phyloP scores from a whole-genome alignment of 164 flowering plant species.

The Dillenia turbinata region DNA sequence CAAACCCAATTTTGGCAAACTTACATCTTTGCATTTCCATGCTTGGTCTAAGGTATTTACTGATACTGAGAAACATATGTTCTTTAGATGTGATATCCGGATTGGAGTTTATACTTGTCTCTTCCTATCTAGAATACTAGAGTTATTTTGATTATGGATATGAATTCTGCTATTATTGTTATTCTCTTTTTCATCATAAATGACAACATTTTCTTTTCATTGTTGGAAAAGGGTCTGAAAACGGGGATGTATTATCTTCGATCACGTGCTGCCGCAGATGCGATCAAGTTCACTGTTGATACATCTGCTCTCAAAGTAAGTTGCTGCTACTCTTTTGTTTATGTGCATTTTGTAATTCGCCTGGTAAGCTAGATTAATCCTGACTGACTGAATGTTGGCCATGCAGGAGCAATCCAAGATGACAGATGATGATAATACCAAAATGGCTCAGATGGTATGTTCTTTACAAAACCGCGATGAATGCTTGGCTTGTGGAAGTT shows the following conservation, averaged over 20 bases:
- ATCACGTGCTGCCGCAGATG: slow-evolving; percentile 95
- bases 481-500: slow-evolving; percentile 96
- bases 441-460: slow-evolving; percentile 87
- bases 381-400: not conserved
- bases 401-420: slow-evolving; percentile 35
- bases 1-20: slow-evolving; percentile 87
- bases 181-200: not conserved
- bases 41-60: slow-evolving; percentile 78
- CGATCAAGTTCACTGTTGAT: slow-evolving; percentile 96
- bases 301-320: slow-evolving; percentile 59
- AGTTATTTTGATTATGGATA: not conserved
- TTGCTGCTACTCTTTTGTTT: not conserved
- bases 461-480: slow-evolving; percentile 82
- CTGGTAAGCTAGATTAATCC: not conserved
- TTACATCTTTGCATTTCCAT: slow-evolving; percentile 87
- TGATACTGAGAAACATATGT: not conserved
- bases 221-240: slow-evolving; percentile 26
- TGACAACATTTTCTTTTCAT: not conserved
- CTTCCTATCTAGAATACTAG: not conserved
- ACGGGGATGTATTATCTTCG: slow-evolving; percentile 97
- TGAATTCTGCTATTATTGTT: not conserved
- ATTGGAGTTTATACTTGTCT: not conserved
- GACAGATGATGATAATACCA: slow-evolving; percentile 43
- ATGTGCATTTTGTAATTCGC: too few species aligned
- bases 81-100: not conserved